Evolutionary conservation across 2,329 filamentous ascomycete genomes (phyloP).

Genomic region (Fusarium coicis): DNA sequence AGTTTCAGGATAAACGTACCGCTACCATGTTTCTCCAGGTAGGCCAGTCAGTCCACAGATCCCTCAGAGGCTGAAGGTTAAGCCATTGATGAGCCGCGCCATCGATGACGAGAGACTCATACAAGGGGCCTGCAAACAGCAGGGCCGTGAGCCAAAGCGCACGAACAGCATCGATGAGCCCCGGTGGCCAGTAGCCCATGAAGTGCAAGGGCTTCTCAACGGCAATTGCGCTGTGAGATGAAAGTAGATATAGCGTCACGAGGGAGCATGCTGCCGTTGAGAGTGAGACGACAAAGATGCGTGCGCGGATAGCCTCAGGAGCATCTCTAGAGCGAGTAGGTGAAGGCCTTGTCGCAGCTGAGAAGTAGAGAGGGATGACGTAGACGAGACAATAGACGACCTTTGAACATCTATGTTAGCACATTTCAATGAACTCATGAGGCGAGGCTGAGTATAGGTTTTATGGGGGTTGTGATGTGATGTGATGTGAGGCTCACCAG

Average conservation of each 20-base stretch:
- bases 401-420: conserved; percentile 47
- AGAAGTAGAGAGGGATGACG: conserved; percentile 91
- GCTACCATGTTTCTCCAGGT: conserved; percentile 89
- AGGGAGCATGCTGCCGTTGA: conserved; percentile 77
- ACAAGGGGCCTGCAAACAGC: conserved; percentile 87
- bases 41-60: conserved; percentile 77
- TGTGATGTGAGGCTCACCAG: conserved; percentile 35
- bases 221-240: conserved; percentile 61
- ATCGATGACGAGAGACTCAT: conserved; percentile 80
- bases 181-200: conserved; percentile 85
- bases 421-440: not conserved
- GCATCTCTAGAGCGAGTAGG: conserved; percentile 84
- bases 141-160: conserved; percentile 77
- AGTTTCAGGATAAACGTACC: conserved; percentile 60
- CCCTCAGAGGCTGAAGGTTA: conserved; percentile 62
- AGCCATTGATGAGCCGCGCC: conserved; percentile 75
- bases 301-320: conserved; percentile 86
- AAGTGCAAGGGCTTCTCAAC: conserved; percentile 67
- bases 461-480: not conserved
- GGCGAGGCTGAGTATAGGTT: not conserved
- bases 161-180: conserved; percentile 70
- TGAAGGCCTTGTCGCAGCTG: conserved; percentile 80
- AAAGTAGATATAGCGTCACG: conserved; percentile 70
- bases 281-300: conserved; percentile 81
- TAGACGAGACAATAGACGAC: conserved; percentile 88